Percentiles rank a stretch among this genome's conserved stretches.
Evolutionary conservation across 2,329 filamentous ascomycete genomes (phyloP).

Genomic region (Colletotrichum sp.): DNA sequence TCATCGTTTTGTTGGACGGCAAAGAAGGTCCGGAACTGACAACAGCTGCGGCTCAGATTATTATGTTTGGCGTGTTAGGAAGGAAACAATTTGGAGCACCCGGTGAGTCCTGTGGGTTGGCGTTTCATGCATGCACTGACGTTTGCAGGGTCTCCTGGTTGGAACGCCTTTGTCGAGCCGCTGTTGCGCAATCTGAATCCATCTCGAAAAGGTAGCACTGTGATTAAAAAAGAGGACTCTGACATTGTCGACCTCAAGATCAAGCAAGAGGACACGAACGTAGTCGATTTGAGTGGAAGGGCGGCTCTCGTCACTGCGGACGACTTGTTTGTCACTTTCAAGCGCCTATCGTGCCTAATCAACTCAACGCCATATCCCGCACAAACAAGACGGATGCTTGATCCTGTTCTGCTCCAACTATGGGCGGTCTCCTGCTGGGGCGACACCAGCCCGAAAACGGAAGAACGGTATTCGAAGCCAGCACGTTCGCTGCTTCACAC

Average conservation of each 20-base stretch:
- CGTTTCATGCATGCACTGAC: background rate
- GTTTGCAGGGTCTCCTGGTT: constrained; percentile 59
- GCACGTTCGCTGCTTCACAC: constrained; percentile 58
- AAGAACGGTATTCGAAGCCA: constrained; percentile 46
- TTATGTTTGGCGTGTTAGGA: constrained; percentile 71
- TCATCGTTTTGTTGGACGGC: constrained; percentile 67
- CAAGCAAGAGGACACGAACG: constrained; percentile 31
- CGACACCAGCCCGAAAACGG: constrained; percentile 32
- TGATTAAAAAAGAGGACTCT: constrained; percentile 17
- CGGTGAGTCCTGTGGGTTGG: constrained; percentile 38
- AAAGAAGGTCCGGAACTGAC: constrained; percentile 60
- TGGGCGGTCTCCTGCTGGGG: constrained; percentile 67
- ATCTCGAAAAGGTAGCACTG: constrained; percentile 30
- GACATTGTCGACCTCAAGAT: constrained; percentile 24
- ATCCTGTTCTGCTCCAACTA: constrained; percentile 62
- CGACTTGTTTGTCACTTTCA: constrained; percentile 55
- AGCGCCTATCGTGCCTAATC: constrained; percentile 59
- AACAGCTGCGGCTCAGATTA: constrained; percentile 64
- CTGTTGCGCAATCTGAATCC: constrained; percentile 59
- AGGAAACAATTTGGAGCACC: constrained; percentile 68
- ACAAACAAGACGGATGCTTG: constrained; percentile 65
- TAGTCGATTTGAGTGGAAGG: constrained; percentile 50
- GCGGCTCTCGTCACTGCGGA: constrained; percentile 50
- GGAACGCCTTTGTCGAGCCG: constrained; percentile 65
- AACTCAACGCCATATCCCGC: constrained; percentile 71